Percentiles rank a stretch among this genome's conserved stretches.
Evolutionary conservation across 768 basidiomycete genomes (phyloP).

Genomic region (Tremella fuciformis): DNA sequence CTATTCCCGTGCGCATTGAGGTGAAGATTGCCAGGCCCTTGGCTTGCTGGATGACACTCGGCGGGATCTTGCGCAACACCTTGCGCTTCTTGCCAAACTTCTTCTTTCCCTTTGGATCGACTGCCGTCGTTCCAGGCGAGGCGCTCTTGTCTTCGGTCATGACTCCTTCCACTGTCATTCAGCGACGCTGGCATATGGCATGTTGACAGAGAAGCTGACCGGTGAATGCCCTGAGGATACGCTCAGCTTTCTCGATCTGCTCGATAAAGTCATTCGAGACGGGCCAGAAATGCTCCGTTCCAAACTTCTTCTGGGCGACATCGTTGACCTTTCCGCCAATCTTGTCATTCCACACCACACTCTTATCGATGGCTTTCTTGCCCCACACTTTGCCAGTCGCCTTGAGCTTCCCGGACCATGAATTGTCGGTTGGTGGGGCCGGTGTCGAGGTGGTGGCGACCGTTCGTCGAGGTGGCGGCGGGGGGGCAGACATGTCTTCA

Average conservation of each 20-base stretch:
- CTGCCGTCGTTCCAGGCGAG: slow-evolving; percentile 12
- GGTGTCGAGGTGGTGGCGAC: not conserved
- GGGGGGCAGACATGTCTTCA: slow-evolving; percentile 8
- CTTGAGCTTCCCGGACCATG: slow-evolving; percentile 29
- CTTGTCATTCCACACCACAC: slow-evolving; percentile 38
- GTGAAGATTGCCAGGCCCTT: slow-evolving; percentile 52
- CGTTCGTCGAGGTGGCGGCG: slow-evolving; percentile 3
- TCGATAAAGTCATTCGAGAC: slow-evolving; percentile 48
- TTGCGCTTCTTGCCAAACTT: slow-evolving; percentile 33
- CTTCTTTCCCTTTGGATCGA: not conserved
- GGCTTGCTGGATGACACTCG: slow-evolving; percentile 40
- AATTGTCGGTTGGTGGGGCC: not conserved
- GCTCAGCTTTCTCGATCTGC: slow-evolving; percentile 51
- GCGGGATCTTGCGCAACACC: slow-evolving; percentile 51
- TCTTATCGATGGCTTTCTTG: slow-evolving; percentile 44
- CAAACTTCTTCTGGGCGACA: slow-evolving; percentile 48
- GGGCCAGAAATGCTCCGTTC: slow-evolving; percentile 51
- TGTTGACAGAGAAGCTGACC: slow-evolving; percentile 32
- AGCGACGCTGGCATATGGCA: not conserved
- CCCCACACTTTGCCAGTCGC: slow-evolving; percentile 37
- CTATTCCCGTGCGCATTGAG: slow-evolving; percentile 47
- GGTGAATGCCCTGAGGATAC: slow-evolving; percentile 50
- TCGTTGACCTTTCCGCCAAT: slow-evolving; percentile 46
- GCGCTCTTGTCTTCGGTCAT: slow-evolving; percentile 22
- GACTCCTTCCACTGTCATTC: slow-evolving; percentile 29